phyloP scores from a whole-genome alignment of 2,329 filamentous ascomycete genomes.

The Xylaria sp. region DNA sequence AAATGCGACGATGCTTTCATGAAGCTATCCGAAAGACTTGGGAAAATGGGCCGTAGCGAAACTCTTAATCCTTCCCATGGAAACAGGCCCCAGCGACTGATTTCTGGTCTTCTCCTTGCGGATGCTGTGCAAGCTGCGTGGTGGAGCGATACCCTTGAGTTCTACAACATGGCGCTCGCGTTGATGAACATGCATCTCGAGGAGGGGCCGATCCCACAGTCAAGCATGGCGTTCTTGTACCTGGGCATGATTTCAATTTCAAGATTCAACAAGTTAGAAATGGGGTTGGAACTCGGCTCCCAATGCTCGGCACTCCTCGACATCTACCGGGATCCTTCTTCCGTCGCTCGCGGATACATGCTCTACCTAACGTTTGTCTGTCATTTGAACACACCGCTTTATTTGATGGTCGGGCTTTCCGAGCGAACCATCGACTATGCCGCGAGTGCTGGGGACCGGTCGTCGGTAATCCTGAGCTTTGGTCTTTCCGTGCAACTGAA shows the following conservation, averaged over 20 bases:
- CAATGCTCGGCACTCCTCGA: constrained; percentile 61
- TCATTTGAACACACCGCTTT: constrained; percentile 61
- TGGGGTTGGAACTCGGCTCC: constrained; percentile 60
- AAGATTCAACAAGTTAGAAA: constrained; percentile 65
- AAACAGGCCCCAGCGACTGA: constrained; percentile 51
- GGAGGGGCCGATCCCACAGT: constrained; percentile 62
- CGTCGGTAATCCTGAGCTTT: constrained; percentile 65
- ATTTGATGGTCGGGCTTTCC: constrained; percentile 52
- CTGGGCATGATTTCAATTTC: constrained; percentile 61
- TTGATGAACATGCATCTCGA: constrained; percentile 62
- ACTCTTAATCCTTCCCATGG: constrained; percentile 41
- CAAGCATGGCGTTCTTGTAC: constrained; percentile 62
- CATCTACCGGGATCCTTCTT: constrained; percentile 57
- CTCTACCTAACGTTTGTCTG: constrained; percentile 65
- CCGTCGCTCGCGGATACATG: constrained; percentile 62
- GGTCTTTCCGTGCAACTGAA: constrained; percentile 62
- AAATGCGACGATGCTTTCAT: constrained; percentile 73
- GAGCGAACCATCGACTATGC: constrained; percentile 63
- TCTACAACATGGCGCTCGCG: constrained; percentile 64
- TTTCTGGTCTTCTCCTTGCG: constrained; percentile 63
- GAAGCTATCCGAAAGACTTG: constrained; percentile 54
- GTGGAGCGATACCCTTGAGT: constrained; percentile 68
- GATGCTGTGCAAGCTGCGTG: constrained; percentile 66
- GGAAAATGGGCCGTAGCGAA: constrained; percentile 47
- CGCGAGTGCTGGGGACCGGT: constrained; percentile 62